phyloP scores from a whole-genome alignment of 2,329 filamentous ascomycete species.

The Cordyceps militaris region DNA sequence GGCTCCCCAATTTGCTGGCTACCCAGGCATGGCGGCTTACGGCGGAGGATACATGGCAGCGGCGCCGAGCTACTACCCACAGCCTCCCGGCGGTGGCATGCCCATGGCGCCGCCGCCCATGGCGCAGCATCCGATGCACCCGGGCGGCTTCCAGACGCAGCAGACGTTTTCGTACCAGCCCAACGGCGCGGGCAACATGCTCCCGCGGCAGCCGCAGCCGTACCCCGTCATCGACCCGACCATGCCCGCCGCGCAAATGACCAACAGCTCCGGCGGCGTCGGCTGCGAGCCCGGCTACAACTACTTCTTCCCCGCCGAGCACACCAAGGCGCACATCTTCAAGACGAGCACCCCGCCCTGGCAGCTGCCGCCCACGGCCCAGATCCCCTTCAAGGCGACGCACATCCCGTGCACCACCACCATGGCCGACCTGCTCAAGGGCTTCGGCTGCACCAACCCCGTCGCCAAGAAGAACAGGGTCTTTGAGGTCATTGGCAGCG shows the following conservation, averaged over 20 bases:
- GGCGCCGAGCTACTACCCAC: not conserved
- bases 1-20: slow-evolving; percentile 17
- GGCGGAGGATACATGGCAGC: slow-evolving; percentile 16
- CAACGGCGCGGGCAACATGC: slow-evolving; percentile 29
- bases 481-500: slow-evolving; percentile 48
- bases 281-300: slow-evolving; percentile 57
- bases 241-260: slow-evolving; percentile 47
- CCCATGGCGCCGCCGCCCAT: not conserved
- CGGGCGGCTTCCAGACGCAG: slow-evolving; percentile 22
- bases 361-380: slow-evolving; percentile 37
- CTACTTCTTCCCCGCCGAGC: slow-evolving; percentile 51
- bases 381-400: slow-evolving; percentile 40
- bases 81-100: not conserved
- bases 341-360: slow-evolving; percentile 45
- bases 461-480: slow-evolving; percentile 47
- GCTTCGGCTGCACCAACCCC: slow-evolving; percentile 50
- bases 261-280: slow-evolving; percentile 49
- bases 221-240: slow-evolving; percentile 36
- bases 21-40: slow-evolving; percentile 22
- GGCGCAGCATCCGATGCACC: not conserved
- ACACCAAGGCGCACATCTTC: slow-evolving; percentile 55
- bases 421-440: slow-evolving; percentile 49
- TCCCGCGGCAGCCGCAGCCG: slow-evolving; percentile 33
- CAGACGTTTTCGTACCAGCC: slow-evolving; percentile 29
- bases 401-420: slow-evolving; percentile 48